These are phyloP conservation scores for Dryas octopetala DNA, from an alignment of 306 rosid species.

Conservation along the genomic window DNA sequence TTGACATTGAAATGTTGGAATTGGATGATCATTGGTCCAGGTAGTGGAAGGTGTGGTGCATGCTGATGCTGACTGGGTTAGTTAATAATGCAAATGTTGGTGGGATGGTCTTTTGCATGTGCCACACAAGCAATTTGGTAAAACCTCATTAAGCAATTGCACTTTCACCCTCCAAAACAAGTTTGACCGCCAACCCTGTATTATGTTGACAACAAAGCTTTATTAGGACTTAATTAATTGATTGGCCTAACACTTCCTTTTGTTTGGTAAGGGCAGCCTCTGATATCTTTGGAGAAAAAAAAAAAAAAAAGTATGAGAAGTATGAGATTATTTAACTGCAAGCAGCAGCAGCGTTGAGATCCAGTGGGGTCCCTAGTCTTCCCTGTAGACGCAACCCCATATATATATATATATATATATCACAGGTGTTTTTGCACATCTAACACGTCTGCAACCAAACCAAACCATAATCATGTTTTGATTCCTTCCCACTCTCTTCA, in stretches of 20 bases:
- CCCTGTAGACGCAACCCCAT: too few species aligned
- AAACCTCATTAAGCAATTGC: not conserved
- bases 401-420: too few species aligned
- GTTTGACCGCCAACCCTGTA: not conserved
- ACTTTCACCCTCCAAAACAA: not conserved
- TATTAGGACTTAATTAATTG: not conserved
- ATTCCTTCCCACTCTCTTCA: too few species aligned
- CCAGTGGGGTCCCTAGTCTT: not conserved
- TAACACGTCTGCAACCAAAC: constrained; percentile 22
- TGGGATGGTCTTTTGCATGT: not conserved
- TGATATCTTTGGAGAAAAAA: not conserved
- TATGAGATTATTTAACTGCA: too few species aligned
- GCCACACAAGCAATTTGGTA: not conserved
- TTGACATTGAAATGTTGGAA: too few species aligned
- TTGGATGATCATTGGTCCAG: not conserved
- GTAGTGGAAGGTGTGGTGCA: not conserved
- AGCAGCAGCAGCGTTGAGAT: not conserved
- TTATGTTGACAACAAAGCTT: not conserved
- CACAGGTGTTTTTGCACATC: constrained; percentile 38
- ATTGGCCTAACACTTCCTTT: constrained; percentile 5
- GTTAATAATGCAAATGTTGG: not conserved
- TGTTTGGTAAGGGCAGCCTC: constrained; percentile 4
- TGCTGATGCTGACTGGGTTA: not conserved
- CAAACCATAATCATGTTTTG: too few species aligned
- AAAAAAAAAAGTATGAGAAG: not conserved